Percentiles rank a stretch among this genome's conserved stretches.
These are phyloP conservation scores for Metschnikowia noctiluminum DNA, from an alignment of 805 yeast species.

Conservation along the genomic window DNA sequence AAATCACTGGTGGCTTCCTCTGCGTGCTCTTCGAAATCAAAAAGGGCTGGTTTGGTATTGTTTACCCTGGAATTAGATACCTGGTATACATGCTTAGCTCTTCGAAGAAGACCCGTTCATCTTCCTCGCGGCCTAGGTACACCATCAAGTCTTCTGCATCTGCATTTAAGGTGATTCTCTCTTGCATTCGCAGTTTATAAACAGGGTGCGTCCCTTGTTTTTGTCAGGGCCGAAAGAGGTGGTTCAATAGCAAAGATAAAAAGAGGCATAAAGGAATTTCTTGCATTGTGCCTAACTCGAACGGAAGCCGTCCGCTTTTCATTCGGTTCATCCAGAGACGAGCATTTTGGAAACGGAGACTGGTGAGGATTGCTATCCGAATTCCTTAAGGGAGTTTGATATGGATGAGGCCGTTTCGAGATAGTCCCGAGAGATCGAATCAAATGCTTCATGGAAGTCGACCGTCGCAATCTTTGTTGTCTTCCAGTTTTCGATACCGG, in stretches of 20 bases:
- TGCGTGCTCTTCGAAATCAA: not conserved
- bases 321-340: not conserved
- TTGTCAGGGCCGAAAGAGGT: not conserved
- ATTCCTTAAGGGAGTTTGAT: not conserved
- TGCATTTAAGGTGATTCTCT: not conserved
- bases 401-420: not conserved
- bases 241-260: constrained; percentile 1
- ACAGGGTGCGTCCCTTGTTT: not conserved
- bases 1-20: not conserved
- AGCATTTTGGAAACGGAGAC: not conserved
- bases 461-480: not conserved
- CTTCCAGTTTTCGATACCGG: not conserved
- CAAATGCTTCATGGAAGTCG: not conserved
- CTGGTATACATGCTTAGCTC: not conserved
- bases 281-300: not conserved
- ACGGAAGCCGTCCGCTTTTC: not conserved
- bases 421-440: not conserved
- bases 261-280: constrained; percentile 3
- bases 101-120: not conserved
- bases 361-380: not conserved
- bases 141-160: constrained; percentile 2
- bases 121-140: not conserved
- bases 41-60: not conserved
- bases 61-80: not conserved
- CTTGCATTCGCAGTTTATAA: not conserved